Conservation (phyloP, 768 basidiomycete species). For the Cubamyces lactineus region DNA sequence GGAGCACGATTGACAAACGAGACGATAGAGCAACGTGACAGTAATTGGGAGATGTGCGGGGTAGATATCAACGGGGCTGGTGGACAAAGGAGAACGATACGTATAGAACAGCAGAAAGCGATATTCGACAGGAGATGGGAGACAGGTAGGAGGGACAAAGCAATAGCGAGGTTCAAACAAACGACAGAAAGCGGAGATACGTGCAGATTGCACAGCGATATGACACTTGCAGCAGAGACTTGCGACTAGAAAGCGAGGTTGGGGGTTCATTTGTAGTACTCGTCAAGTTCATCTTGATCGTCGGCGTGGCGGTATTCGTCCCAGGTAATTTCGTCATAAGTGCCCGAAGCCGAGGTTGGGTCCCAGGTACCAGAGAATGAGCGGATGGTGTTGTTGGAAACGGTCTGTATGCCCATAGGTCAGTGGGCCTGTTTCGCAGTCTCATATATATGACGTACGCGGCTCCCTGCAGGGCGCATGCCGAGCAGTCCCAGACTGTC, state of each 20-base stretch:
- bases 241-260: slow-evolving; percentile 1
- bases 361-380: slow-evolving; percentile 25
- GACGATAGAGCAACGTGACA: too few relatives aligned
- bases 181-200: background rate
- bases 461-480: slow-evolving; percentile 4
- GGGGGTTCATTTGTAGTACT: slow-evolving; percentile 20
- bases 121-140: background rate
- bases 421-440: too few relatives aligned
- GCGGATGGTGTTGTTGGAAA: slow-evolving; percentile 8
- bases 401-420: background rate
- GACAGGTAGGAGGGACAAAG: background rate
- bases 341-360: background rate
- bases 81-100: background rate
- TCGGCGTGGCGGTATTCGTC: slow-evolving; percentile 18
- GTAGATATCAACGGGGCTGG: too few relatives aligned
- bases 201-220: slow-evolving; percentile 4
- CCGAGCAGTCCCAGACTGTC: background rate
- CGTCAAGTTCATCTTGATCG: slow-evolving; percentile 9
- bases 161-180: background rate
- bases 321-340: slow-evolving; percentile 10
- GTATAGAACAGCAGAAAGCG: background rate
- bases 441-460: slow-evolving; percentile 2
- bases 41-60: too few relatives aligned
- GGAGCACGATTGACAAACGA: too few relatives aligned
- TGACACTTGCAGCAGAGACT: background rate